A percentile compares a stretch with the other conserved stretches of the same genome.
Conservation (phyloP, 1,284 basidiomycete species). For the Rhodotorula glutinis region DNA sequence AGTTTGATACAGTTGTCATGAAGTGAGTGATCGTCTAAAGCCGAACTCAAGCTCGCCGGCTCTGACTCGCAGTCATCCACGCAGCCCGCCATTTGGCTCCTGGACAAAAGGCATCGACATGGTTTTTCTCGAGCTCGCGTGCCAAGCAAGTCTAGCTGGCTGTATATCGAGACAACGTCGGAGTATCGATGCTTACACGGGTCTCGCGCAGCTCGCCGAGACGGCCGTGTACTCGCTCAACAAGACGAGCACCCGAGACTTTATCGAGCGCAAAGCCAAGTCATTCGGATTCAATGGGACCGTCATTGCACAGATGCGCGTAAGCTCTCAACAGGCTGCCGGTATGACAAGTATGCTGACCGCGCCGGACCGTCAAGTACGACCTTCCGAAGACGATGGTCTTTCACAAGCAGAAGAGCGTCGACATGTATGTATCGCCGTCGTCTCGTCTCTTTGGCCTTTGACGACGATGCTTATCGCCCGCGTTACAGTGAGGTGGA, state of each 20-base stretch:
- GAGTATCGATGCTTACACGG: too few relatives aligned
- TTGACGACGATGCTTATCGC: neutral
- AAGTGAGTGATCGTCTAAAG: constrained; percentile 12
- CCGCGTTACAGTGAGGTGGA: constrained; percentile 26
- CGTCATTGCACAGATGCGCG: constrained; percentile 43
- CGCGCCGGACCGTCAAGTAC: constrained; percentile 6
- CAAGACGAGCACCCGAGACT: constrained; percentile 43
- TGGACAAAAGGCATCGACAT: constrained; percentile 44
- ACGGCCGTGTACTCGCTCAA: constrained; percentile 44
- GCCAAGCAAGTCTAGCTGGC: constrained; percentile 21
- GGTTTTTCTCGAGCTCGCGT: constrained; percentile 43
- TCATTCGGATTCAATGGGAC: constrained; percentile 40
- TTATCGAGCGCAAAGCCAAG: constrained; percentile 41
- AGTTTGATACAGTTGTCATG: constrained; percentile 43
- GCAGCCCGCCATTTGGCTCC: constrained; percentile 43
- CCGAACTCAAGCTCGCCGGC: neutral
- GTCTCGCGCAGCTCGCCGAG: constrained; percentile 29
- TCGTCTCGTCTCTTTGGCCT: neutral
- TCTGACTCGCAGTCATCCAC: neutral
- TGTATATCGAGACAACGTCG: neutral
- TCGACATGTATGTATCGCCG: constrained; percentile 38
- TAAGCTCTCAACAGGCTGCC: neutral
- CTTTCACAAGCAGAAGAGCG: constrained; percentile 42
- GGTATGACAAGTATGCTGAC: neutral
- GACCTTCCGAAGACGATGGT: constrained; percentile 43